Evolutionary conservation across 768 basidiomycete genomes (phyloP).

Genomic region (Suillus alpinus): DNA sequence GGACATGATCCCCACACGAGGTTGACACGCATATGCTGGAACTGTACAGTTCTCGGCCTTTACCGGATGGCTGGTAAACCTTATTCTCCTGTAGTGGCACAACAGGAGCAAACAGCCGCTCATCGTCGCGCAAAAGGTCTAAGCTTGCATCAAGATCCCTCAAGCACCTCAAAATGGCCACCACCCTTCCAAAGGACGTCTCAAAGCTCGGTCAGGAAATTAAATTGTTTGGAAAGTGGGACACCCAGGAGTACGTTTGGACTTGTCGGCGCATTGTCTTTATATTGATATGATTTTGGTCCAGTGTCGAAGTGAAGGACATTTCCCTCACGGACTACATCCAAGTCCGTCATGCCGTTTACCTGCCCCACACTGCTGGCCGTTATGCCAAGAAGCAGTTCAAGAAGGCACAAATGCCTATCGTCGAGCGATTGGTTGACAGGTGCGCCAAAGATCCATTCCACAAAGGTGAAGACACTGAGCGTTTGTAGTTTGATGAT

Average conservation of each 20-base stretch:
- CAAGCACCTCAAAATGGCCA: constrained; percentile 57
- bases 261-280: not conserved
- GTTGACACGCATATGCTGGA: not conserved
- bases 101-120: constrained; percentile 25
- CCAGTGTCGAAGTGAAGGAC: constrained; percentile 96
- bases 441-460: constrained; percentile 48
- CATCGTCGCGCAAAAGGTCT: constrained; percentile 18
- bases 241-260: constrained; percentile 85
- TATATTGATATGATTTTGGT: constrained; percentile 15
- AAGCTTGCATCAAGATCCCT: constrained; percentile 23
- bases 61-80: constrained; percentile 22
- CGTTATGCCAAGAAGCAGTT: constrained; percentile 99
- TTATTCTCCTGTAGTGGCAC: constrained; percentile 13
- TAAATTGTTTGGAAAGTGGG: constrained; percentile 99
- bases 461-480: constrained; percentile 1
- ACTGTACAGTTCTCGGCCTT: constrained; percentile 30
- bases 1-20: not conserved
- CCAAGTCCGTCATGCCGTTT: constrained; percentile 97
- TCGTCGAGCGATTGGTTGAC: constrained; percentile 98
- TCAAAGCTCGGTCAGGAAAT: constrained; percentile 81
- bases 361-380: constrained; percentile 97
- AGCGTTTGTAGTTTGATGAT: constrained; percentile 82
- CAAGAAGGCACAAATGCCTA: constrained; percentile 99
- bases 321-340: constrained; percentile 99
- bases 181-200: constrained; percentile 80